These are phyloP conservation scores for Reutealis trisperma DNA, from an alignment of 345 rosid species.

Conservation along the genomic window DNA sequence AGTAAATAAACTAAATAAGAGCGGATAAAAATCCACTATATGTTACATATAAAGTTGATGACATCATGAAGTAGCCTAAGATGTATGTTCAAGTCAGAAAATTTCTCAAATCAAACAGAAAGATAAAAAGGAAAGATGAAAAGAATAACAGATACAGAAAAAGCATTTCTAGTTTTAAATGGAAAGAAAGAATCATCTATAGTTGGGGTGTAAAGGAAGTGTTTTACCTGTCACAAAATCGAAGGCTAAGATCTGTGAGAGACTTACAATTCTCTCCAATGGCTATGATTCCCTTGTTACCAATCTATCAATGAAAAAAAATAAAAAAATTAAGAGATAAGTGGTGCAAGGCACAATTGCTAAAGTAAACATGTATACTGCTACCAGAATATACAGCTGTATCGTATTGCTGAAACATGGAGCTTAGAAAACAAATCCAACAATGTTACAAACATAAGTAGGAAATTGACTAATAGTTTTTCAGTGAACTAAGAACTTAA, in stretches of 20 bases:
- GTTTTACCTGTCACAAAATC: constrained; percentile 78
- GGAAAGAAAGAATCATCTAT: not conserved
- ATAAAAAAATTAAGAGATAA: constrained; percentile 7
- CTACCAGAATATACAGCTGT: not conserved
- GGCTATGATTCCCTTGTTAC: constrained; percentile 76
- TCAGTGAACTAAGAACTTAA: not conserved
- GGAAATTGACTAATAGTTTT: not conserved
- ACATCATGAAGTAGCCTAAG: not conserved
- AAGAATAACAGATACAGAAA: not conserved
- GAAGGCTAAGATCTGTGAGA: constrained; percentile 80
- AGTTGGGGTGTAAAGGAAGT: not conserved
- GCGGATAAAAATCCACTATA: not conserved
- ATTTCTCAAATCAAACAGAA: not conserved
- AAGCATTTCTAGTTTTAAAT: not conserved
- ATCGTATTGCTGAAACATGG: not conserved
- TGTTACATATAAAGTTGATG: not conserved
- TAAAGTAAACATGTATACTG: not conserved
- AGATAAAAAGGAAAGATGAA: not conserved
- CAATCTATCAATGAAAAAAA: constrained; percentile 47
- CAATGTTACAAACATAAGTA: not conserved
- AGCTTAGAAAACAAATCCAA: not conserved
- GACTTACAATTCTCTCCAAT: constrained; percentile 74
- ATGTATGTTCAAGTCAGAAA: not conserved
- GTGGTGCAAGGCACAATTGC: not conserved
- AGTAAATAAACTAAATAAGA: not conserved